These are phyloP conservation scores for Mariannaea elegans DNA, from an alignment of 2,329 filamentous ascomycete genomes.

Conservation along the genomic window DNA sequence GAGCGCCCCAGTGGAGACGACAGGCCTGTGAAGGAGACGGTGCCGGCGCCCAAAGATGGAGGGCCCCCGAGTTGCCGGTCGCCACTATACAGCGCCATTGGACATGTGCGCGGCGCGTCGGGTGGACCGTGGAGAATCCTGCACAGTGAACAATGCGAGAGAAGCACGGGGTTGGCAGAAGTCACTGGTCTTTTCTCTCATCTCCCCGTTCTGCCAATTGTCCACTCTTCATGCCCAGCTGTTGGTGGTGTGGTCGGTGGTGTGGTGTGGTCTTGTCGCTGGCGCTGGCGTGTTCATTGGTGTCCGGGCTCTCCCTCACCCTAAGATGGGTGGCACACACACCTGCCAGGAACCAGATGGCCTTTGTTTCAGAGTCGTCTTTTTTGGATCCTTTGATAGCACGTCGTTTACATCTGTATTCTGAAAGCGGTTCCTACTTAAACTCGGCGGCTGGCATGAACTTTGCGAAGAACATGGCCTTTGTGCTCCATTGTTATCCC, in stretches of 20 bases:
- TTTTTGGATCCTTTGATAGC: conserved; percentile 24
- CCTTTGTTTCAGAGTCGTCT: conserved; percentile 36
- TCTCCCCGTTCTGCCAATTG: conserved; percentile 8
- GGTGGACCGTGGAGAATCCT: conserved; percentile 14
- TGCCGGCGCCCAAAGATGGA: conserved; percentile 8
- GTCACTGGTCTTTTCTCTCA: conserved; percentile 11
- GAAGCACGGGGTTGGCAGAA: conserved; percentile 19
- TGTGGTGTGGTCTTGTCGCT: conserved; percentile 25
- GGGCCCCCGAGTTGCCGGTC: conserved; percentile 16
- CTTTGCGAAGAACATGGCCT: conserved; percentile 5
- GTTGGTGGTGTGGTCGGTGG: conserved; percentile 28
- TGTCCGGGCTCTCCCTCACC: conserved; percentile 1
- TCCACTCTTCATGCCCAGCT: conserved; percentile 5
- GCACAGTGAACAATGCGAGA: conserved; percentile 23
- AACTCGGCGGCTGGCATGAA: conserved; percentile 26
- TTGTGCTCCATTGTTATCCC: conserved; percentile 4
- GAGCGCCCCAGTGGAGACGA: conserved; percentile 31
- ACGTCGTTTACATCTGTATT: not conserved
- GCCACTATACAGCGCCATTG: not conserved
- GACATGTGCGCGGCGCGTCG: conserved; percentile 9
- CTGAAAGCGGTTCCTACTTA: conserved; percentile 4
- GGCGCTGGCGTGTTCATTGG: conserved; percentile 28
- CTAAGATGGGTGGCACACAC: conserved; percentile 2
- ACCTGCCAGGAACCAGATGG: conserved; percentile 16
- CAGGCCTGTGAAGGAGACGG: conserved; percentile 23